Evolutionary conservation across 2,329 filamentous ascomycete species (phyloP), one percentile per base, ranked within the genome.

Genomic region (Penicillium concentricum): DNA sequence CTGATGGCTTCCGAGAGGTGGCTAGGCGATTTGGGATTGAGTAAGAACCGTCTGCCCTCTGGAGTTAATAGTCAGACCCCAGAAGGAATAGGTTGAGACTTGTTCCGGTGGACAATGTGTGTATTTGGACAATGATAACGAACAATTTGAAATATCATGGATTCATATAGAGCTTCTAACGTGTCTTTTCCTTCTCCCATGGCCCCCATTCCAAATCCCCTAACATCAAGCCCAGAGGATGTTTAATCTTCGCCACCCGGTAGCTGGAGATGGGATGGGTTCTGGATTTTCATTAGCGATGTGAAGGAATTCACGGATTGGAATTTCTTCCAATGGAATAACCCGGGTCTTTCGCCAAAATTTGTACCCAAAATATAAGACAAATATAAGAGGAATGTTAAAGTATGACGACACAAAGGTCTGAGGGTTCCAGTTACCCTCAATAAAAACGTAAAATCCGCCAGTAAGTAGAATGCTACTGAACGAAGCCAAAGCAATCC

Each of bases 391-490:
- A 0, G 82, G 82, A 20, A 86, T 80, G n/a, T 82, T 82, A n/a
- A 85, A 74, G 64, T 86, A 86, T 0, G 81, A 77, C 0, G 82
- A 82, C 47, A 78, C 73, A 0, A 83, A 82, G 67, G 85, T 85
- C 67, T 90, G 89, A 16, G 87, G 81, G 35, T 26, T 50, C 62
- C 61, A 64, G 4, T 61, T 38, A 0, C 52, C 52, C 9, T 59
- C 45, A 10, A 63, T 58, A 18, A 65, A 65, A 1, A 54, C 51
- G 28, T 84, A 80, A 71, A 89, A 90, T 1, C 87, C 87, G 58
- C 87, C 88, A 54, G 87, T 85, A 4, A 82, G 84, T 5, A 90
- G 74, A 20, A 89, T 69, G 2, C 71, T 64, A 39, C 88, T 79
- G 39, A 85, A 65, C 20, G 80, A 66, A 1, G 89, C 79, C 9